phyloP scores from a whole-genome alignment of 305 asterid species.

The Fraxinus latifolia region DNA sequence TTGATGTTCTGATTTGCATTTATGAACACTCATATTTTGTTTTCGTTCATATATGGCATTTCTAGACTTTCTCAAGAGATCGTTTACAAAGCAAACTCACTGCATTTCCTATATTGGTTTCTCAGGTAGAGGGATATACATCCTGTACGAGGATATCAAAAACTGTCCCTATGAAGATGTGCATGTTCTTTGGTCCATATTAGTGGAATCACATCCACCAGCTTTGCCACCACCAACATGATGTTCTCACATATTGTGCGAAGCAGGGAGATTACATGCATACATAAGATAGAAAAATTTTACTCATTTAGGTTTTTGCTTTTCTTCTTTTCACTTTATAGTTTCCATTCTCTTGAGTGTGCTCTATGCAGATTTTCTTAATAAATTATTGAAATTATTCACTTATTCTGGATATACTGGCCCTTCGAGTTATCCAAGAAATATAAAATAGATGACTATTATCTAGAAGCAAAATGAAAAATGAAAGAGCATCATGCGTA shows the following conservation, averaged over 20 bases:
- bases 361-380: constrained; percentile 24
- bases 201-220: constrained; percentile 77
- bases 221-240: constrained; percentile 54
- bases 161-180: constrained; percentile 93
- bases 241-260: constrained; percentile 17
- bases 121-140: constrained; percentile 86
- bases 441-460: not conserved
- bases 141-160: constrained; percentile 90
- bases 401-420: constrained; percentile 16
- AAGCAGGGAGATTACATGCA: constrained; percentile 28
- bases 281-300: constrained; percentile 38
- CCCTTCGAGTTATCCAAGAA: not conserved
- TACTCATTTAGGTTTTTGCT: constrained; percentile 8
- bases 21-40: not conserved
- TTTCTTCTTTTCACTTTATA: constrained; percentile 12
- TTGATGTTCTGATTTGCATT: not conserved
- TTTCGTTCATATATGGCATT: not conserved
- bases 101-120: not conserved
- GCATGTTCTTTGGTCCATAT: constrained; percentile 88
- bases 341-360: constrained; percentile 32
- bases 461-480: not conserved
- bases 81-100: not conserved
- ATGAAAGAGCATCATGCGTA: not conserved
- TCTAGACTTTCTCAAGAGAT: not conserved
- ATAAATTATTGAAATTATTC: constrained; percentile 38